phyloP scores from a whole-genome alignment of 176 grass and related monocot species.

The Avena sativa region DNA sequence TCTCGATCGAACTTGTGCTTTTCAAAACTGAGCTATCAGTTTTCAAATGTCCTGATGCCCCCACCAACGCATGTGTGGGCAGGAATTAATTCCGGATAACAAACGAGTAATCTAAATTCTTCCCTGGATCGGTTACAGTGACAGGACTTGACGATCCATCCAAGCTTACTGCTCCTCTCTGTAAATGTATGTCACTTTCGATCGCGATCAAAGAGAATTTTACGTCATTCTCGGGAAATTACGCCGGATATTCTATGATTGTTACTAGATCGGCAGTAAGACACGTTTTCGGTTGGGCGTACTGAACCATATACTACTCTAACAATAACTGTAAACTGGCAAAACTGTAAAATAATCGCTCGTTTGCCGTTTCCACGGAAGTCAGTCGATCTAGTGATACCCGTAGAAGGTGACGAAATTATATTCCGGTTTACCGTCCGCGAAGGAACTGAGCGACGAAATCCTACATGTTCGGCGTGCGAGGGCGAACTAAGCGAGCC shows the following conservation, averaged over 20 bases:
- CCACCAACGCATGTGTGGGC: neutral
- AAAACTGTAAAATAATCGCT: no score
- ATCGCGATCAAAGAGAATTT: neutral
- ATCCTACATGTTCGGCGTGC: no score
- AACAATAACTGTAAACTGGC: no score
- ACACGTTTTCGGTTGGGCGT: neutral
- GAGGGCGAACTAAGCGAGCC: no score
- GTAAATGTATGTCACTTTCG: slow-evolving; percentile 38
- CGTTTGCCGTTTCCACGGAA: no score
- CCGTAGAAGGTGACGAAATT: no score
- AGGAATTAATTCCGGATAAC: neutral
- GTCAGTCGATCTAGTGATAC: no score
- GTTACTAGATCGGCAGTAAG: slow-evolving; percentile 4
- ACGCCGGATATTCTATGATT: neutral
- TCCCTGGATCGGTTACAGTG: neutral
- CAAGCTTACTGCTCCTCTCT: neutral
- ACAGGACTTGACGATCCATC: neutral
- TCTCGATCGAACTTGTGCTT: neutral
- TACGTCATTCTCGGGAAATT: neutral
- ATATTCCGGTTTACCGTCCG: no score
- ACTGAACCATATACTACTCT: neutral
- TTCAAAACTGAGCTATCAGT: neutral
- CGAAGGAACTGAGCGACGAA: no score
- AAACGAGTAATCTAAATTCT: neutral
- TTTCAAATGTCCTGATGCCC: no score